Percentiles rank a stretch among this genome's conserved stretches.
These are phyloP conservation scores for Nicotiana obtusifolia DNA, from an alignment of 257 asterid species.

Conservation along the genomic window DNA sequence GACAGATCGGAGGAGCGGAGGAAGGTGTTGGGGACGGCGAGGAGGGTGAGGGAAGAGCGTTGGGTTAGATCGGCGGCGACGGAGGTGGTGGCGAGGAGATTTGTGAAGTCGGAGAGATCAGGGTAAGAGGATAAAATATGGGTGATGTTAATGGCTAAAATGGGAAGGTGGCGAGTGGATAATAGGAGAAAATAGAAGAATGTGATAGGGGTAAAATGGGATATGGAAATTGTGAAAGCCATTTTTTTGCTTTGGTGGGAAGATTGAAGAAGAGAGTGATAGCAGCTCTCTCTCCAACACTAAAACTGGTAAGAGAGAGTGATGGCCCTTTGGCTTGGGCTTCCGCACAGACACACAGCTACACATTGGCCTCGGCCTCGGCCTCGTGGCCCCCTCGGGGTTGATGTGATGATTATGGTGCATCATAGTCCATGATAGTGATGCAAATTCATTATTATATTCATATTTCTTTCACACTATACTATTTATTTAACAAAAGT, in stretches of 20 bases:
- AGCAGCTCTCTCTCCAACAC: background rate
- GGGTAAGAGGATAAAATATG: slow-evolving; percentile 47
- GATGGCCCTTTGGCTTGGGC: background rate
- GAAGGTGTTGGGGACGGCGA: slow-evolving; percentile 59
- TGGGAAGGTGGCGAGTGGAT: slow-evolving; percentile 23
- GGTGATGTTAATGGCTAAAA: slow-evolving; percentile 45
- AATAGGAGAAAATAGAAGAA: slow-evolving; percentile 47
- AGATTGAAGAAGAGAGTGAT: slow-evolving; percentile 18
- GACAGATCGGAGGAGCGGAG: slow-evolving; percentile 37
- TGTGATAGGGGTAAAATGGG: slow-evolving; percentile 47
- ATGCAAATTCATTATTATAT: background rate
- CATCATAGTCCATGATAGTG: slow-evolving; percentile 10
- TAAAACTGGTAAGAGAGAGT: slow-evolving; percentile 3
- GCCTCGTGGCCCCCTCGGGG: background rate
- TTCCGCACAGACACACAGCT: too few relatives aligned
- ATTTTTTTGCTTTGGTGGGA: slow-evolving; percentile 25
- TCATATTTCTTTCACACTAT: background rate
- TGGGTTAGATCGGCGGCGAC: slow-evolving; percentile 56
- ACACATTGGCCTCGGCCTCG: too few relatives aligned
- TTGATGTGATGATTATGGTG: slow-evolving; percentile 16
- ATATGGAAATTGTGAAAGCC: slow-evolving; percentile 38
- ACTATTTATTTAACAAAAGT: background rate
- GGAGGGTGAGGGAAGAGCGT: slow-evolving; percentile 57
- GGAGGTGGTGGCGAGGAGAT: slow-evolving; percentile 59
- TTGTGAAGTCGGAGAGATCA: slow-evolving; percentile 53